A percentile compares a stretch with the other conserved stretches of the same genome.
Conservation (phyloP, 2,329 filamentous ascomycete genomes). For the Rhynchosporium agropyri region DNA sequence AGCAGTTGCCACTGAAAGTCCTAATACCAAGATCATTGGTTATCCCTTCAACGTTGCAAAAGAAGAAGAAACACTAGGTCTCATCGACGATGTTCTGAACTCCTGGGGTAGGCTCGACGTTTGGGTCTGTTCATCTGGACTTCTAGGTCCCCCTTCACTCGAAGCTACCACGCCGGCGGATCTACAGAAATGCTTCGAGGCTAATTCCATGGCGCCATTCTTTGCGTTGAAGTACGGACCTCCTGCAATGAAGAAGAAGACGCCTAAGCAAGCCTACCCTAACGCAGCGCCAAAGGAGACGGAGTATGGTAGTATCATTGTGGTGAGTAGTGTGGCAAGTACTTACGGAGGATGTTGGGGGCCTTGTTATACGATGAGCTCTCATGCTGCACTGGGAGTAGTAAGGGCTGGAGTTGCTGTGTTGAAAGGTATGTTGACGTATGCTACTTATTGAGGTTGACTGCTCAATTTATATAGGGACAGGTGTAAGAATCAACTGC, state of each 20-base stretch:
- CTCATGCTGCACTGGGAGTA: constrained; percentile 62
- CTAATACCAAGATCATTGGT: constrained; percentile 62
- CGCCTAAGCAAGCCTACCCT: constrained; percentile 56
- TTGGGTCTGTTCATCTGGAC: constrained; percentile 60
- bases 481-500: constrained; percentile 61
- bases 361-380: constrained; percentile 61
- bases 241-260: constrained; percentile 63
- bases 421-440: constrained; percentile 49
- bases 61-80: constrained; percentile 60
- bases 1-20: constrained; percentile 48
- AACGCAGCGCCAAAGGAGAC: constrained; percentile 63
- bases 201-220: constrained; percentile 63
- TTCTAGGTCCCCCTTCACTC: constrained; percentile 60
- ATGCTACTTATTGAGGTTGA: background rate
- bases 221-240: constrained; percentile 67
- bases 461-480: constrained; percentile 42
- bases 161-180: constrained; percentile 58
- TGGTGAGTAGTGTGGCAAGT: constrained; percentile 60
- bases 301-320: constrained; percentile 63
- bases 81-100: constrained; percentile 67
- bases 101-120: constrained; percentile 61
- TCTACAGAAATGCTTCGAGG: constrained; percentile 60
- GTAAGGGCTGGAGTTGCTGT: constrained; percentile 60
- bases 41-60: constrained; percentile 62
- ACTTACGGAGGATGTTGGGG: constrained; percentile 62